A percentile compares a stretch with the other conserved stretches of the same genome.
Evolutionary conservation across 768 basidiomycete species (phyloP).

Genomic region (Boletus edulis): DNA sequence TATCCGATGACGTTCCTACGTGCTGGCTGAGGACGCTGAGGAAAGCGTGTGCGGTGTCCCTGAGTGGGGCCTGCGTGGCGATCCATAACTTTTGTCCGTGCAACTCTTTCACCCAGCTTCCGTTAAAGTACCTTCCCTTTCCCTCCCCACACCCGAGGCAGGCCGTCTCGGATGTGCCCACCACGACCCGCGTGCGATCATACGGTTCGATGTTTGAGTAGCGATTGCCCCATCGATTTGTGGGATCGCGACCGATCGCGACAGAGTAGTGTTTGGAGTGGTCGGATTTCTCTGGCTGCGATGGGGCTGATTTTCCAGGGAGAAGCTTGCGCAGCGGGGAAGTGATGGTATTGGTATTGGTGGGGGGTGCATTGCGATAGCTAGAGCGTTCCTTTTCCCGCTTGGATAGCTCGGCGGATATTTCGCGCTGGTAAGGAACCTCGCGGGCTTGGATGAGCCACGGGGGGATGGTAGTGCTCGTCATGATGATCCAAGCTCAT

Average conservation of each 20-base stretch:
- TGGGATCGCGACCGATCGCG: slow-evolving; percentile 42
- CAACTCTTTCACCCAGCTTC: slow-evolving; percentile 79
- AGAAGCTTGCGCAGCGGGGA: slow-evolving; percentile 4
- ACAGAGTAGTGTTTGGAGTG: slow-evolving; percentile 53
- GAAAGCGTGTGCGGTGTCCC: slow-evolving; percentile 68
- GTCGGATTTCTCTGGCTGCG: slow-evolving; percentile 16
- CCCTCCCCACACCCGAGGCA: slow-evolving; percentile 22
- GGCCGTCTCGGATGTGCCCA: slow-evolving; percentile 29
- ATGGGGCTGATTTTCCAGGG: slow-evolving; percentile 2
- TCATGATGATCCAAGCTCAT: slow-evolving; percentile 12
- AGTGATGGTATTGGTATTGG: slow-evolving; percentile 1
- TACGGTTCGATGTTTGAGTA: slow-evolving; percentile 76
- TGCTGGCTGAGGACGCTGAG: slow-evolving; percentile 65
- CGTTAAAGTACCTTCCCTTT: slow-evolving; percentile 69
- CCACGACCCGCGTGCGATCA: slow-evolving; percentile 74
- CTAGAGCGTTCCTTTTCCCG: slow-evolving; percentile 38
- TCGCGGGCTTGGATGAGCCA: slow-evolving; percentile 20
- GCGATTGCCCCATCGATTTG: slow-evolving; percentile 55
- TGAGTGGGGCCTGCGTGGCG: slow-evolving; percentile 79
- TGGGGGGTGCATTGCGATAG: slow-evolving; percentile 24
- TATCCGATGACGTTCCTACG: slow-evolving; percentile 33
- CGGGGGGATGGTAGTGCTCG: slow-evolving; percentile 8
- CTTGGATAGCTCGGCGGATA: slow-evolving; percentile 35
- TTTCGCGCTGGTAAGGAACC: slow-evolving; percentile 16
- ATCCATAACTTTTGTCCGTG: slow-evolving; percentile 80